phyloP scores from a whole-genome alignment of 1,284 basidiomycete species.

The Puccinia horiana region DNA sequence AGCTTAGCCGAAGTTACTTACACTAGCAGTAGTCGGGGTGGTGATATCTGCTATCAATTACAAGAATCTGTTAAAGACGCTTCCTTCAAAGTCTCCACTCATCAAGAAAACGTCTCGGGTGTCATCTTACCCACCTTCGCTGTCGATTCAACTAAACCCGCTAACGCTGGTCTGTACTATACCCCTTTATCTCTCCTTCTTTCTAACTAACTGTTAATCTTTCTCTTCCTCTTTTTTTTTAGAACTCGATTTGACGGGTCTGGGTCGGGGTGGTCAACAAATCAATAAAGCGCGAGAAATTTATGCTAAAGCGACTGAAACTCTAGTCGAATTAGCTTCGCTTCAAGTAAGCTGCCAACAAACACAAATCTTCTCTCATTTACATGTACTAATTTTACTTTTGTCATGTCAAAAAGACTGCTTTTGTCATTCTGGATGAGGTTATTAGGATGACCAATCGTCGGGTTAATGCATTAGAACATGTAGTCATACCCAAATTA shows the following conservation, averaged over 20 bases:
- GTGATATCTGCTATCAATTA: conserved; percentile 93
- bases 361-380: background rate
- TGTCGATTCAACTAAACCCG: conserved; percentile 72
- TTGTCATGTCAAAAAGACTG: conserved; percentile 67
- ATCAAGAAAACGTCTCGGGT: conserved; percentile 97
- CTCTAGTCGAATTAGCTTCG: conserved; percentile 93
- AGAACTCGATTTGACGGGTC: conserved; percentile 98
- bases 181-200: background rate
- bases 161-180: conserved; percentile 59
- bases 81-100: conserved; percentile 86
- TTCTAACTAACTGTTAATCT: background rate
- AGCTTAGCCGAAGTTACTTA: conserved; percentile 98
- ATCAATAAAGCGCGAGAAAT: conserved; percentile 89
- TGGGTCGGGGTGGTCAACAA: conserved; percentile 95
- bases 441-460: conserved; percentile 98
- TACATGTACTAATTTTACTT: background rate
- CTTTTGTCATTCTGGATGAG: conserved; percentile 97
- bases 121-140: conserved; percentile 96
- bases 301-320: conserved; percentile 95
- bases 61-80: conserved; percentile 72
- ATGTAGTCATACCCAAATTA: conserved; percentile 90
- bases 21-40: conserved; percentile 78
- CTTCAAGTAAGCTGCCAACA: conserved; percentile 62
- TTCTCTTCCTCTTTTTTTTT: conserved; percentile 13
- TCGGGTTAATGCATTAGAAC: conserved; percentile 97